Evolutionary conservation across 371 early-diverging fungal species (phyloP), one percentile per base, ranked within the genome.

Genomic region (Saksenaea oblongispora): DNA sequence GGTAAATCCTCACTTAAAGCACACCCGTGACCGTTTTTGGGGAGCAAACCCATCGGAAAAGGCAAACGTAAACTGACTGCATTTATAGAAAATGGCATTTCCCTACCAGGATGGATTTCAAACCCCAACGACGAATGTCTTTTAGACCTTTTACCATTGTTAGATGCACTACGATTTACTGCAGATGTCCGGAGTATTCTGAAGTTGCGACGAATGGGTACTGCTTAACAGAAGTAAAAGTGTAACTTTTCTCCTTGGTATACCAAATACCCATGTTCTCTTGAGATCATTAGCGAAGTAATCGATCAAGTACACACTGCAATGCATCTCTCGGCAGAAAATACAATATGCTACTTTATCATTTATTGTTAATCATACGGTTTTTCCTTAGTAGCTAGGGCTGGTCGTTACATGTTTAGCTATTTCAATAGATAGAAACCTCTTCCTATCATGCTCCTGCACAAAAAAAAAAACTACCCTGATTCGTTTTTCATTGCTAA

Each of bases 111-210:
- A 3, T 95, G 95, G 95, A 87, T 89, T 42, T 83, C 80, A 59
- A 89, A 94, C 70, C 82, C 86, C 58, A 82, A 85, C 35, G 96
- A 95, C 70, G 93, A 92, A 61, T 89, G 90, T 18, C 75, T 95
- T 37, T 75, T 94, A 58, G 94, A 95, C 62, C 77, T 95, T 31
- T 75, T 94, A 36, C 94, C 94, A 1, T 87, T 95, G 64, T 70
- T 95, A 65, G 94, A 94, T 66, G 93, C 94, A 3, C 70, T 95
- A 63, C 80, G 94, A 24, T 94, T 92, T 72, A 84, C 89, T 5
- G 89, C 92, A 18, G 95, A 95, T 77, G 93, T 94, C 13, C 77
- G 95, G 56, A 85, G 85, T 53, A 74, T 91, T 34, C 65, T 89
- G 39, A 56, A 76, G 24, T 64, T 88, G 28, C 59, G 61, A 55